phyloP scores from a whole-genome alignment of 768 basidiomycete genomes.

The Agrocybe chaxingu region DNA sequence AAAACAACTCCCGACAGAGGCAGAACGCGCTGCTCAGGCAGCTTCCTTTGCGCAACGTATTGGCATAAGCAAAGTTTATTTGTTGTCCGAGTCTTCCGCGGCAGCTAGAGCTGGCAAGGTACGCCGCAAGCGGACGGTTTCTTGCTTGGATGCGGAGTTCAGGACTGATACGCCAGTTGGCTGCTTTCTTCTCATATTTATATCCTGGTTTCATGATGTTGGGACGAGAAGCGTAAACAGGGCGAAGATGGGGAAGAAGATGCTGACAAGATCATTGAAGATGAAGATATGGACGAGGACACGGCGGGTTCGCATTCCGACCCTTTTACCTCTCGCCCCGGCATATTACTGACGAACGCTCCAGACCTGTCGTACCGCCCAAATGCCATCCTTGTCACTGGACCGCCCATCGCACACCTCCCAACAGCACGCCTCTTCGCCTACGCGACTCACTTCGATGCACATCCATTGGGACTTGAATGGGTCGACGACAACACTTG shows the following conservation, averaged over 20 bases:
- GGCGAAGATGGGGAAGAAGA: constrained; percentile 28
- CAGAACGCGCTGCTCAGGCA: constrained; percentile 22
- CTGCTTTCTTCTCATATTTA: constrained; percentile 18
- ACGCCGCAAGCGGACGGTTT: constrained; percentile 35
- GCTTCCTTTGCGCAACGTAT: constrained; percentile 64
- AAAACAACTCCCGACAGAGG: constrained; percentile 44
- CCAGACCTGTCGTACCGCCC: constrained; percentile 47
- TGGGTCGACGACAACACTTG: constrained; percentile 87
- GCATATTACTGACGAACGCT: neutral
- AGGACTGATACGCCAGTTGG: constrained; percentile 42
- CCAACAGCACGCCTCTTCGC: constrained; percentile 78
- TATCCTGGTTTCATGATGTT: constrained; percentile 3
- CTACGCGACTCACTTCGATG: constrained; percentile 76
- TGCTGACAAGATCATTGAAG: constrained; percentile 28
- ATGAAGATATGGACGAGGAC: constrained; percentile 35
- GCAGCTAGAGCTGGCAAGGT: constrained; percentile 67
- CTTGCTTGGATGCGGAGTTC: constrained; percentile 33
- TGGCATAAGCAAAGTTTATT: constrained; percentile 69
- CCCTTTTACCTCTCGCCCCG: neutral
- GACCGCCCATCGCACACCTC: constrained; percentile 69
- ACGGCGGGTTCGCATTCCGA: neutral
- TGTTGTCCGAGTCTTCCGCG: constrained; percentile 65
- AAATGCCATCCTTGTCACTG: constrained; percentile 72
- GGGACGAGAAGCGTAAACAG: constrained; percentile 42
- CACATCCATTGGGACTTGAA: constrained; percentile 72